phyloP scores from a whole-genome alignment of 768 basidiomycete genomes.

The Mycena sanguinolenta region DNA sequence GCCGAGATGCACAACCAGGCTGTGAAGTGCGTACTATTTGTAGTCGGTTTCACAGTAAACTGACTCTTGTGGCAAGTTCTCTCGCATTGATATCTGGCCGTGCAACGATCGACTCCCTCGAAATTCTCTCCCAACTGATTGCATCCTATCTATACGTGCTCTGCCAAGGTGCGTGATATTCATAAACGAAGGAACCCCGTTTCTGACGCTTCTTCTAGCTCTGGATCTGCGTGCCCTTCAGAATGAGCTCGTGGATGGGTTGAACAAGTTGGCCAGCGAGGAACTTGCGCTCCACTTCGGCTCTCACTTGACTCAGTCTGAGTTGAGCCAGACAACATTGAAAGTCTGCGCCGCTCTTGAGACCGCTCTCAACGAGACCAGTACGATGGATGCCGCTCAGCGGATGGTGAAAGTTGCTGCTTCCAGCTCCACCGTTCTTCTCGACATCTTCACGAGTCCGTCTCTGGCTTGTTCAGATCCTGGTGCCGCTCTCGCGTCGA shows the following conservation, averaged over 20 bases:
- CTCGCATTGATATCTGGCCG: constrained; percentile 66
- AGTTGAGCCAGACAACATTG: constrained; percentile 49
- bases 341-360: constrained; percentile 60
- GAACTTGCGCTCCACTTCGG: constrained; percentile 64
- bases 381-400: constrained; percentile 76
- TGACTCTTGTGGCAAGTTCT: no score
- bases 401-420: constrained; percentile 82
- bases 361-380: constrained; percentile 72
- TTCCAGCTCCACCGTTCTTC: constrained; percentile 69
- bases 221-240: constrained; percentile 86
- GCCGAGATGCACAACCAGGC: constrained; percentile 96
- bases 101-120: constrained; percentile 38
- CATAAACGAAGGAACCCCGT: neutral
- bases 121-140: constrained; percentile 33
- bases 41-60: no score
- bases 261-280: constrained; percentile 62
- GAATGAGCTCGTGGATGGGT: constrained; percentile 67
- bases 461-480: constrained; percentile 45
- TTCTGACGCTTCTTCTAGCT: constrained; percentile 52
- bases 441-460: constrained; percentile 70
- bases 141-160: constrained; percentile 45
- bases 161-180: constrained; percentile 66
- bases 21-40: constrained; percentile 73
- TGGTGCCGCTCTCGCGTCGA: constrained; percentile 51
- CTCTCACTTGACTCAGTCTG: constrained; percentile 49